phyloP scores from a whole-genome alignment of 2,329 filamentous ascomycete species.

The Trichoderma guizhouense region DNA sequence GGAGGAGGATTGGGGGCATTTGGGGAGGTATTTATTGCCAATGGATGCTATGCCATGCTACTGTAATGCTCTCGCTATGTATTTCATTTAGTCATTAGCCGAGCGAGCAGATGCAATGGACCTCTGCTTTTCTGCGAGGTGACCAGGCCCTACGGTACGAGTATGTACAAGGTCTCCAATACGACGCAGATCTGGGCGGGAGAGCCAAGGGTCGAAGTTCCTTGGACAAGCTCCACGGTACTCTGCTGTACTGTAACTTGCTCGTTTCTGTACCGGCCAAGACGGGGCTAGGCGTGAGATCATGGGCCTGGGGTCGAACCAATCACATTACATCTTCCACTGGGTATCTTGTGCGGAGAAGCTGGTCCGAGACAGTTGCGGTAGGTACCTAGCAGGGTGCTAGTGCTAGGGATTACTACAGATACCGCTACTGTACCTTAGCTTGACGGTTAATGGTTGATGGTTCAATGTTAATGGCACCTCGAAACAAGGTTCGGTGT shows the following conservation, averaged over 20 bases:
- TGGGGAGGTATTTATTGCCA: conserved; percentile 4
- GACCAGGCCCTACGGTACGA: background rate
- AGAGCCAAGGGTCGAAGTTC: background rate
- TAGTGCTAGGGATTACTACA: background rate
- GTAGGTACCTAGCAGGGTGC: background rate
- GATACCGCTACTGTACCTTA: background rate
- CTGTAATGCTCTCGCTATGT: background rate
- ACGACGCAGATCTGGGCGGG: background rate
- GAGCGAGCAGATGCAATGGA: background rate
- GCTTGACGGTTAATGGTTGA: background rate
- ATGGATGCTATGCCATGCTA: background rate
- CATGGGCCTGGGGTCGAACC: background rate
- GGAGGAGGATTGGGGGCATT: background rate
- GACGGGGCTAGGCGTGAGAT: background rate
- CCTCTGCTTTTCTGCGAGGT: background rate
- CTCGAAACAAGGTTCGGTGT: background rate
- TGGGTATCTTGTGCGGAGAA: conserved; percentile 4
- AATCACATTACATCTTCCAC: conserved; percentile 6
- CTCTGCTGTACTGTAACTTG: background rate
- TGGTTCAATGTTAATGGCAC: background rate
- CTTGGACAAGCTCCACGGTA: background rate
- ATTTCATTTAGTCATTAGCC: background rate
- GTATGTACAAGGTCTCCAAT: background rate
- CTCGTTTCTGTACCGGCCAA: background rate
- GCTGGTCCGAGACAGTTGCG: background rate